Base-by-base conservation (phyloP, 768 basidiomycete species). In the Russula foetens region DNA sequence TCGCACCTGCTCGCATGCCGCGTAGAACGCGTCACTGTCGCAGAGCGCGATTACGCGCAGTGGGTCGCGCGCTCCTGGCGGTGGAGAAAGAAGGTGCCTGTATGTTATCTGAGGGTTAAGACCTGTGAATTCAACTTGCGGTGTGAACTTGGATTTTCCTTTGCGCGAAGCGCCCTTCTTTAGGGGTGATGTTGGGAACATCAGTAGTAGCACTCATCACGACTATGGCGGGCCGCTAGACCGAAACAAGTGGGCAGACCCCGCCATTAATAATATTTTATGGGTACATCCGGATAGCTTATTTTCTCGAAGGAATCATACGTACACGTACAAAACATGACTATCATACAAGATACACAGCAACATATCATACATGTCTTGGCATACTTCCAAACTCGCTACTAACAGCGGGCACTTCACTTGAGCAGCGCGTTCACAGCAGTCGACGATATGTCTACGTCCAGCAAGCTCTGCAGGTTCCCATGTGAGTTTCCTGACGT, bases 21-120 rank as follows among this genome's bases (percentile, higher is more conserved):
- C 82, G 71, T 88, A 91, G 69, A 88, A 93, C 0, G 88, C 90
- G 74, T 90, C 90, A 82, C 88, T 90, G 69, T 98, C 94, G 71
- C 92, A 93, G 46, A 97, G 85, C 0, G 92, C 93, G 39, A 98
- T 79, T 47, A 88, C 88, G 12, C 93, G 84, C 2, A 94, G 75
- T 1, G 90, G 90, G 69, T 92, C 89, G 66, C 77, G 79, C 41
- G 83, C 81, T 21, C 86, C 87, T 17, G 85, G 79, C 63, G 80
- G 84, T 29, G 82, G 80, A 1, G 86, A 83, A 44, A 84, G 78
- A 12, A 92, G 67, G 66, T 92, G 90, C 11, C 90, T 81, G 71
- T 92, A 93, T 7, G 91, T 92, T 62, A 94, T 85, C 2, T 70
- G 71, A 14, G 85, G 88, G 63, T 76, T 74, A 57, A 88, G 77